phyloP scores from a whole-genome alignment of 2,329 filamentous ascomycete species.

The Colletotrichum ledebouriae region DNA sequence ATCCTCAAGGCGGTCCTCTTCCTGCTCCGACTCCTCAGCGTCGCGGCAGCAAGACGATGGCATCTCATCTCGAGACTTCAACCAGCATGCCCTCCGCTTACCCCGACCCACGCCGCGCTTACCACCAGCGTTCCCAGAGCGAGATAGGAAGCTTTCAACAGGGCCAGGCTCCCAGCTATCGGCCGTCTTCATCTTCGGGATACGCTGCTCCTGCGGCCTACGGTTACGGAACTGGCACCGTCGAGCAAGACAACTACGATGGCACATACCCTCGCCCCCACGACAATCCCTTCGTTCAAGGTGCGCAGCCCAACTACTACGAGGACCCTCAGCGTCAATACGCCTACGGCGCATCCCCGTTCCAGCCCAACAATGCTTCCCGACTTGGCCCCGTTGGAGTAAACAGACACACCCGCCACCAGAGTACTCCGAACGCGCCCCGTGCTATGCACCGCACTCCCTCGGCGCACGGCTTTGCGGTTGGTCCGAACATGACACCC shows the following conservation, averaged over 20 bases:
- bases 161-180: slow-evolving; percentile 41
- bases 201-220: slow-evolving; percentile 35
- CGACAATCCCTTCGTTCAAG: slow-evolving; percentile 34
- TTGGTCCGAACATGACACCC: slow-evolving; percentile 34
- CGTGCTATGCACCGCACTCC: slow-evolving; percentile 40
- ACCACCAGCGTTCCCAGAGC: slow-evolving; percentile 50
- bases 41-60: slow-evolving; percentile 42
- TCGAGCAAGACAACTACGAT: slow-evolving; percentile 43
- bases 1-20: slow-evolving; percentile 43
- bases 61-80: slow-evolving; percentile 44
- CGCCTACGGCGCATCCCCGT: slow-evolving; percentile 32
- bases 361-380: slow-evolving; percentile 30
- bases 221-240: slow-evolving; percentile 34
- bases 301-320: slow-evolving; percentile 44
- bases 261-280: slow-evolving; percentile 41
- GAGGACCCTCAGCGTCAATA: slow-evolving; percentile 45
- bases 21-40: slow-evolving; percentile 45
- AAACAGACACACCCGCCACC: slow-evolving; percentile 49
- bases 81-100: slow-evolving; percentile 39
- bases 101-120: slow-evolving; percentile 43
- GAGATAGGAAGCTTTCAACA: slow-evolving; percentile 45
- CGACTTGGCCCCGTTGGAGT: slow-evolving; percentile 26
- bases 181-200: slow-evolving; percentile 40
- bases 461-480: slow-evolving; percentile 40
- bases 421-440: slow-evolving; percentile 48